phyloP scores from a whole-genome alignment of 1,284 basidiomycete species.

The Apiotrichum domesticum region DNA sequence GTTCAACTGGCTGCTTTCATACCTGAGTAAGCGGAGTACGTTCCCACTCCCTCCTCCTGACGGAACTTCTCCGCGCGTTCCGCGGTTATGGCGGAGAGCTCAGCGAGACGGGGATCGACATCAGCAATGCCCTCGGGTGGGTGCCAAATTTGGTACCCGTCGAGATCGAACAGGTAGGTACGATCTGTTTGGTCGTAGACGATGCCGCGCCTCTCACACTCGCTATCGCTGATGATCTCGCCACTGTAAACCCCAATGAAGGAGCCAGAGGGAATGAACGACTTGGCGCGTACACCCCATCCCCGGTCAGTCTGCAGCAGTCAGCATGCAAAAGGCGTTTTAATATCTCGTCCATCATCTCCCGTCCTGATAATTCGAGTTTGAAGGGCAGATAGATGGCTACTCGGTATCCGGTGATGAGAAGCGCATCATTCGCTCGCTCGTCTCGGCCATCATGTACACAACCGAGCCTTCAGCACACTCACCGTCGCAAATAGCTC shows the following conservation, averaged over 20 bases:
- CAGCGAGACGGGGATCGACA: slow-evolving; percentile 34
- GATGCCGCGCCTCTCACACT: slow-evolving; percentile 59
- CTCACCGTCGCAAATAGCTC: slow-evolving; percentile 55
- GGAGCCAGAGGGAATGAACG: slow-evolving; percentile 60
- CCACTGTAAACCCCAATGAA: slow-evolving; percentile 82
- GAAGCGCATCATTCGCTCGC: no score
- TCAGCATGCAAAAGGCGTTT: no score
- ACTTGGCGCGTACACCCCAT: slow-evolving; percentile 64
- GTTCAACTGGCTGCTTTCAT: slow-evolving; percentile 3
- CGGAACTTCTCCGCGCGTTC: slow-evolving; percentile 16
- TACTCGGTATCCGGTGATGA: no score
- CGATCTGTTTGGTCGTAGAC: slow-evolving; percentile 68
- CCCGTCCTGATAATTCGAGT: no score
- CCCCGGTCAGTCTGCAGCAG: slow-evolving; percentile 54
- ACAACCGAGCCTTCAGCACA: not conserved
- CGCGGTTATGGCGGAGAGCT: slow-evolving; percentile 24
- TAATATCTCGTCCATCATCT: not conserved
- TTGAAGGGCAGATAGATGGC: no score
- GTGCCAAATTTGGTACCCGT: slow-evolving; percentile 61
- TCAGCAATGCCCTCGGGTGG: slow-evolving; percentile 37
- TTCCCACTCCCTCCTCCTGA: slow-evolving; percentile 34
- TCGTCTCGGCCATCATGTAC: no score
- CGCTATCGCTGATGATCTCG: slow-evolving; percentile 65
- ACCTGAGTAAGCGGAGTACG: slow-evolving; percentile 40
- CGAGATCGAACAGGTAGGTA: slow-evolving; percentile 79